These are phyloP conservation scores for Fonsecaea pugnacius DNA, from an alignment of 2,329 filamentous ascomycete genomes.

Conservation along the genomic window DNA sequence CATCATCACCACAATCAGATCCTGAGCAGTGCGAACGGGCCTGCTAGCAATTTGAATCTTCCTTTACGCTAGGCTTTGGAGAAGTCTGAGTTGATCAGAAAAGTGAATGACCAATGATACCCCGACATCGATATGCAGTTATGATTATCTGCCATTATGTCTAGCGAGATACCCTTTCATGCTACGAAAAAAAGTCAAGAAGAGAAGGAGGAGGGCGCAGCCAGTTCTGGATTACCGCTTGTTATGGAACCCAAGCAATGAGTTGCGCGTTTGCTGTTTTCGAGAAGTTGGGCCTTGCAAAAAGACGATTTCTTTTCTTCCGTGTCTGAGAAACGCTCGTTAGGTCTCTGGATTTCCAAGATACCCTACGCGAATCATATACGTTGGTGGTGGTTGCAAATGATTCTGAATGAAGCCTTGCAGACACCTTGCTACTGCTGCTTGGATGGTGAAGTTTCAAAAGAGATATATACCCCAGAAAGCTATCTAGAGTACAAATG, in stretches of 20 bases:
- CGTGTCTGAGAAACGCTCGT: constrained; percentile 25
- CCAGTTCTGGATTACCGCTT: constrained; percentile 25
- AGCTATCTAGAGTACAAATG: constrained; percentile 29
- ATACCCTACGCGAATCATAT: constrained; percentile 28
- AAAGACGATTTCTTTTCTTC: constrained; percentile 10
- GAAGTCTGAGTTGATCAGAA: constrained; percentile 31
- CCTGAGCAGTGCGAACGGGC: constrained; percentile 29
- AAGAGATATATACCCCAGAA: constrained; percentile 33
- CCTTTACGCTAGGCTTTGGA: constrained; percentile 36
- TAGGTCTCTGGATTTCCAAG: constrained; percentile 24
- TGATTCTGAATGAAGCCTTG: constrained; percentile 13
- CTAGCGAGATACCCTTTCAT: constrained; percentile 39
- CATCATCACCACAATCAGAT: constrained; percentile 51
- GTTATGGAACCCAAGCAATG: constrained; percentile 21
- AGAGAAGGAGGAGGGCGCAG: constrained; percentile 17
- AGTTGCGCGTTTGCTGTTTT: constrained; percentile 17
- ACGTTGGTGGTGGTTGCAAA: constrained; percentile 20
- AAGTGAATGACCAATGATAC: constrained; percentile 36
- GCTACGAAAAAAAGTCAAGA: constrained; percentile 33
- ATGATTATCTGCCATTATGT: constrained; percentile 37
- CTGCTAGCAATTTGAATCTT: constrained; percentile 36
- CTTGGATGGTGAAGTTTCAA: constrained; percentile 21
- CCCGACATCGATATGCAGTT: constrained; percentile 35
- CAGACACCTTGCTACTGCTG: constrained; percentile 17
- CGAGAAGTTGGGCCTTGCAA: constrained; percentile 5